Base-by-base conservation (phyloP, 169 alveolate species). In the Eimeria acervulina region DNA sequence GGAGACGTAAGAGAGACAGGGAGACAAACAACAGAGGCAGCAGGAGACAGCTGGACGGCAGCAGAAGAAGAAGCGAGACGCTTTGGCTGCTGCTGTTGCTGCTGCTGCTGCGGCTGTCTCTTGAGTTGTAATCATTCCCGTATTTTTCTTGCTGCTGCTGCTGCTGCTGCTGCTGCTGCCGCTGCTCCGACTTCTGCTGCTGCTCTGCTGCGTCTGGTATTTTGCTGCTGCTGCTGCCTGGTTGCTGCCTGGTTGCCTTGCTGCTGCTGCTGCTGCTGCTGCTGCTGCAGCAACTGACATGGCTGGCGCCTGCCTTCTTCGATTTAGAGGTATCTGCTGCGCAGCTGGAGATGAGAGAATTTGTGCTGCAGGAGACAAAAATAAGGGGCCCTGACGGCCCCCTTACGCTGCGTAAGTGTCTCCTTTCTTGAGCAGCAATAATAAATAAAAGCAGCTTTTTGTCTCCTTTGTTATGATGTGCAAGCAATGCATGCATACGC, bases 271-370 rank as follows among this genome's bases (percentile, higher is more conserved):
- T 19, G 17, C n/a, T 19, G 17, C n/a, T 55, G 66, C 59, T 38
- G 10, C 19, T 26, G 40, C 40, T 61, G 47, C 90, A 80, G 90
- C 90, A 80, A 80, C 90, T 80, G 36, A 80, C 90, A 10, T 80
- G 90, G 90, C 90, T 80, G 26, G 68, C 90, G 44, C 90, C 90
- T 42, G 40, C 42, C 40, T 80, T 80, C 70, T 80, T 44, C 42
- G 38, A 47, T 2, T 38, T 80, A 26, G 68, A 80, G 90, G 70
- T 47, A 8, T 8, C 70, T 28, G 68, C 72, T 1, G 40, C 33
- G 13, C 90, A 80, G 28, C 12, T 47, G 7, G 90, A 80, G 90
- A 4, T 80, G 59, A 80, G 33, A 47, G 38, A 21, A 5, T 2
- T 2, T 3, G 6, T 80, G 21, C 51, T 80, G 44, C 33, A 80